Conservation (phyloP, 805 yeast species). For the Suhomyces kilbournensis region DNA sequence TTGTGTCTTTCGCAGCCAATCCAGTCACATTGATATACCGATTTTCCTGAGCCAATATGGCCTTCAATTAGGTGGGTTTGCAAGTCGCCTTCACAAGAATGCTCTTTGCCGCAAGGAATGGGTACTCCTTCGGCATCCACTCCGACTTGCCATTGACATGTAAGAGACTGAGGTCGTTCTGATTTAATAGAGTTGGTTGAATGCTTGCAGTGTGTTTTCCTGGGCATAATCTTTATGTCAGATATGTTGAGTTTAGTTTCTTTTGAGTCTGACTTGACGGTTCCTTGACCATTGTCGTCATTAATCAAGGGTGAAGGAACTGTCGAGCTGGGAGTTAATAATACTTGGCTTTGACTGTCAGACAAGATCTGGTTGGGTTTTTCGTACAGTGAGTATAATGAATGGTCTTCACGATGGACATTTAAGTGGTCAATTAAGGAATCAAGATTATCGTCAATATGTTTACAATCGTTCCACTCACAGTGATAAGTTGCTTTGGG, state of each 20-base stretch:
- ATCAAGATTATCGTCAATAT: conserved; percentile 49
- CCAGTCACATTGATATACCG: conserved; percentile 75
- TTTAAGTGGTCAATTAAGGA: conserved; percentile 54
- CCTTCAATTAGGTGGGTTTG: conserved; percentile 65
- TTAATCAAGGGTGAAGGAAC: conserved; percentile 7
- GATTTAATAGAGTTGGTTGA: neutral
- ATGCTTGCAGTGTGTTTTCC: conserved; percentile 7
- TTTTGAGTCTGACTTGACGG: neutral
- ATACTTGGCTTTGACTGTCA: conserved; percentile 1
- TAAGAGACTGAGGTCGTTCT: conserved; percentile 23
- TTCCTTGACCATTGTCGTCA: neutral
- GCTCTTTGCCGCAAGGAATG: conserved; percentile 48
- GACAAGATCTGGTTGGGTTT: neutral
- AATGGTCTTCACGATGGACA: conserved; percentile 18
- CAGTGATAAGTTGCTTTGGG: conserved; percentile 42
- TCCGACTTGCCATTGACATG: conserved; percentile 45
- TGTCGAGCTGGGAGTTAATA: conserved; percentile 9
- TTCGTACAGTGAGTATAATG: neutral
- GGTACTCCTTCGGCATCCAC: conserved; percentile 25
- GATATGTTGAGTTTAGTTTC: conserved; percentile 27
- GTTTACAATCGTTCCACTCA: conserved; percentile 76
- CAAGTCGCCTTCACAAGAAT: conserved; percentile 55
- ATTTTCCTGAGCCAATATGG: conserved; percentile 76
- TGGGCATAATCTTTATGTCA: conserved; percentile 31
- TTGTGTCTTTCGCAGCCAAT: conserved; percentile 62